Evolutionary conservation across 2,329 filamentous ascomycete genomes (phyloP), one percentile per base, ranked within the genome.

Genomic region (Exophiala spinifera): DNA sequence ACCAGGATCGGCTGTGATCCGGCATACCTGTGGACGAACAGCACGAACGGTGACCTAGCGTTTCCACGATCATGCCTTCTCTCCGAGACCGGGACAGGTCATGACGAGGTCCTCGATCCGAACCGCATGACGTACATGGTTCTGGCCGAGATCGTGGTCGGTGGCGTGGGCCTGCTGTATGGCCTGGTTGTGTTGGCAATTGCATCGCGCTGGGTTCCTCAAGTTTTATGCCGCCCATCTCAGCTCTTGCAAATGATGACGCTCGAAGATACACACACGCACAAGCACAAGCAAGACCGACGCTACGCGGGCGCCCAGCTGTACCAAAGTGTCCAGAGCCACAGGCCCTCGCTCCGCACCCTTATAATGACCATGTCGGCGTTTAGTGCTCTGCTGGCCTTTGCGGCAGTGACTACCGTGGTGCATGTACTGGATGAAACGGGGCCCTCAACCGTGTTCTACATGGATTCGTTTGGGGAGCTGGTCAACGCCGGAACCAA

Each of bases 131-230:
- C 53, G 8, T 51, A 55, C 17, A 50, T 55, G 47, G 53, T 67
- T 1, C 61, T 79, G 47, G 70, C 69, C 0, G 72, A 76, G 28
- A 70, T 78, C 15, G 67, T 78, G 1, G 67, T 78, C 1, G 72
- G 72, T 11, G 76, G 79, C 55, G 66, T 78, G 34, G 72, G 77
- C 2, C 72, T 75, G 8, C 64, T 78, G 20, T 55, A 55, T 37
- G 53, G 53, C 7, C 43, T 55, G 40, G 47, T 55, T 17, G 53
- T 55, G n/a, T 43, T 55, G n/a, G 14, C 39, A 3, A 46, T 55
- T 44, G 48, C 53, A 1, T 48, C 48, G n/a, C 47, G 48, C 34
- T 51, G 53, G 53, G 39, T 55, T 43, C 42, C 33, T n/a, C 39
- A 33, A 14, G 53, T 37, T 7, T 17, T 55, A 7, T 14, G 13